Base-by-base conservation (phyloP, 208 protist species). In the Entamoeba dispar region DNA sequence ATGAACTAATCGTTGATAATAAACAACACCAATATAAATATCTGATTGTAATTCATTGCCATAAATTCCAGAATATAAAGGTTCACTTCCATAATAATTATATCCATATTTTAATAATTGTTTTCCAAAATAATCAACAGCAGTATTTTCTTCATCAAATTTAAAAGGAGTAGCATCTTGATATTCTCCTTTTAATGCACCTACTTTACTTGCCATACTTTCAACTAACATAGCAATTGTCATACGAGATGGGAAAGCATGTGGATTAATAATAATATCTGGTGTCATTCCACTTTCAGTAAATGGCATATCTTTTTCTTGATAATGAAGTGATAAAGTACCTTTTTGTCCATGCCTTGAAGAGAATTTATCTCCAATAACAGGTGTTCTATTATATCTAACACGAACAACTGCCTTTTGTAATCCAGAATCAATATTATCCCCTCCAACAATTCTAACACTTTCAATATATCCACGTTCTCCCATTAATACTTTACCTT, bases 231-330 rank as follows among this genome's bases (percentile, higher is more conserved):
- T 97, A 91, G 98, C 99, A 90, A 99, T 99, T 17, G 99, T 99
- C 99, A 99, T 99, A 95, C 99, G 98, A 8, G 98, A 99, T 49
- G 99, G 99, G 96, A 99, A 99, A 94, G 98, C 98, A 95, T 99
- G 98, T 49, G 99, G 99, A 96, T 99, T 99, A 95, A 99, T 99
- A 95, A 99, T 98, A 91, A 99, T 96, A 95, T 99, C 99, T 5
- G 95, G 95, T 51, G 49, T 50, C 4, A 95, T 92, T 27, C 95
- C 95, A 5, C 47, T 50, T 14, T 94, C 94, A 50, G 96, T 95
- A 91, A 97, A 97, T 51, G 97, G 96, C 96, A 97, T 97, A 93
- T 97, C 95, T 49, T 93, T 93, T 86, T 92, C 19, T 51, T 96
- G 97, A 95, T 98, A 98, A 91, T 98, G 95, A n/a, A 98, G 95